These are phyloP conservation scores for Mitragyna speciosa DNA, from an alignment of 257 asterid genomes.

Conservation along the genomic window DNA sequence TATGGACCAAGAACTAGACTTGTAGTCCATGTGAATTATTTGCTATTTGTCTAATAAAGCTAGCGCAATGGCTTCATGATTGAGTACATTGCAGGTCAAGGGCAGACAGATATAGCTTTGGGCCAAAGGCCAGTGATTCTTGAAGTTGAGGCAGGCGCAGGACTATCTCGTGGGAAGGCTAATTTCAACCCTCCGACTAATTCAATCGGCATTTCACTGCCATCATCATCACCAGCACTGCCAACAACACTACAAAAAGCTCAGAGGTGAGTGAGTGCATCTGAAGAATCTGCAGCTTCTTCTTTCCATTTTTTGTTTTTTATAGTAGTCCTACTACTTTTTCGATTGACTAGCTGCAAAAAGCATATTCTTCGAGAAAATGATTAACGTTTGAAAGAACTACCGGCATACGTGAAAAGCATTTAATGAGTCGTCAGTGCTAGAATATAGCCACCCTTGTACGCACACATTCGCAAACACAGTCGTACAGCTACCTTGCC, in stretches of 20 bases:
- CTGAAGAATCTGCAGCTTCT: constrained; percentile 19
- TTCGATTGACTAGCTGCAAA: background rate
- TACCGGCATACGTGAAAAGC: constrained; percentile 15
- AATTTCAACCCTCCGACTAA: constrained; percentile 9
- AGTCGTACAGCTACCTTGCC: constrained; percentile 12
- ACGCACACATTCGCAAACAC: constrained; percentile 13
- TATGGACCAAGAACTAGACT: constrained; percentile 2
- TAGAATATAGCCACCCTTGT: constrained; percentile 15
- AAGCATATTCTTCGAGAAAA: constrained; percentile 11
- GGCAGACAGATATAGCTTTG: constrained; percentile 33
- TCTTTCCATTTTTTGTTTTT: constrained; percentile 7
- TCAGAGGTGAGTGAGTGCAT: constrained; percentile 50
- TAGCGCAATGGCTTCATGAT: constrained; percentile 1
- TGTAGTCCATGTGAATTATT: constrained; percentile 17
- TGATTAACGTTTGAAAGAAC: constrained; percentile 22
- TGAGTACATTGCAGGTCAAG: constrained; percentile 32
- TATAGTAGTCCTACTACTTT: background rate
- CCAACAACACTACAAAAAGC: constrained; percentile 39
- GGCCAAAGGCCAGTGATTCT: constrained; percentile 33
- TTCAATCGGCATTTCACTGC: constrained; percentile 16
- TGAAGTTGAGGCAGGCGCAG: constrained; percentile 24
- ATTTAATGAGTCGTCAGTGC: constrained; percentile 15
- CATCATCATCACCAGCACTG: constrained; percentile 32
- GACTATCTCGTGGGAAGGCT: constrained; percentile 29
- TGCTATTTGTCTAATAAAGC: constrained; percentile 20